Percentiles rank a stretch among this genome's conserved stretches.
phyloP scores from a whole-genome alignment of 441 rosid species.

The Viola pubescens region DNA sequence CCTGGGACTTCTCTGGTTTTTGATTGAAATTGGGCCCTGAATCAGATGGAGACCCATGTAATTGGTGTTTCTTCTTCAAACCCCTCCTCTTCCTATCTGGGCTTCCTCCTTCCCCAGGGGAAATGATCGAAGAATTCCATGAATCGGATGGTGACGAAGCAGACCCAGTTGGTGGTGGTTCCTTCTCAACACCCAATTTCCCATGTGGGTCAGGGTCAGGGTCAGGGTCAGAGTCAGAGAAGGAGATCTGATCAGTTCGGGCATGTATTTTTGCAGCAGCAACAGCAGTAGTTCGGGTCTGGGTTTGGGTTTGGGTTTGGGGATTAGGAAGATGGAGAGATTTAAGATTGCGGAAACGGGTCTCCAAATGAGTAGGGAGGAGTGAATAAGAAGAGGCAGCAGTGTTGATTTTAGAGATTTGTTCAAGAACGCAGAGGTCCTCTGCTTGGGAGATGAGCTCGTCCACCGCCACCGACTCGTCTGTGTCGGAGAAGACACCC shows the following conservation, averaged over 20 bases:
- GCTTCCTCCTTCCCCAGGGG: constrained; percentile 14
- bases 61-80: constrained; percentile 12
- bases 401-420: constrained; percentile 63
- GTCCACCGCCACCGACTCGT: constrained; percentile 59
- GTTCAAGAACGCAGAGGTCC: constrained; percentile 68
- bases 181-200: constrained; percentile 2
- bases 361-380: constrained; percentile 63
- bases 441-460: constrained; percentile 59
- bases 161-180: constrained; percentile 1
- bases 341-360: constrained; percentile 73
- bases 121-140: constrained; percentile 1
- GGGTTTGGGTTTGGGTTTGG: constrained; percentile 1
- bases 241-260: too few species aligned
- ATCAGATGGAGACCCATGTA: constrained; percentile 13
- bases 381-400: constrained; percentile 41
- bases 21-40: constrained; percentile 6
- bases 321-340: constrained; percentile 36
- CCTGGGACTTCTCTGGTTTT: constrained; percentile 8
- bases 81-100: constrained; percentile 17
- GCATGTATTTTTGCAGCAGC: too few species aligned
- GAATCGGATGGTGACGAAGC: constrained; percentile 12
- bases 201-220: constrained; percentile 15
- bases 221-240: too few species aligned
- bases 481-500: constrained; percentile 56
- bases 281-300: too few species aligned